These are phyloP conservation scores for Paecilomyces formosus DNA, from an alignment of 2,329 filamentous ascomycete species.

Conservation along the genomic window DNA sequence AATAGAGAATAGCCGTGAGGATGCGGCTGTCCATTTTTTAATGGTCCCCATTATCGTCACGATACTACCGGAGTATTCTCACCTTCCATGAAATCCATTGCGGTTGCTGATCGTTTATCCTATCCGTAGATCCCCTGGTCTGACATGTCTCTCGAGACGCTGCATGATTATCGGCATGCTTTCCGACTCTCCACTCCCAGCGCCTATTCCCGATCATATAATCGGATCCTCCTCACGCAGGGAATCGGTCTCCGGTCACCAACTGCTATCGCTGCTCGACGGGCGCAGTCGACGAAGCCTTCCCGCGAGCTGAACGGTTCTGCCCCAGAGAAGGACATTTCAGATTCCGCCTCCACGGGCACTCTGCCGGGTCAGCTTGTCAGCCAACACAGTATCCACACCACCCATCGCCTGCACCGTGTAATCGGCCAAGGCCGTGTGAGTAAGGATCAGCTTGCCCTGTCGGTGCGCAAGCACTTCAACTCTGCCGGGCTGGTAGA, in stretches of 20 bases:
- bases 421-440: slow-evolving; percentile 32
- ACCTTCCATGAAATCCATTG: background rate
- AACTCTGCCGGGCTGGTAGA: slow-evolving; percentile 40
- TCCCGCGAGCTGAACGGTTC: background rate
- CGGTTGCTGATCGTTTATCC: slow-evolving; percentile 4
- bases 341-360: background rate
- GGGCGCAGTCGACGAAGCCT: slow-evolving; percentile 12
- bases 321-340: background rate
- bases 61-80: background rate
- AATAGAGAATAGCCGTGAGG: background rate
- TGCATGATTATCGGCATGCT: slow-evolving; percentile 42
- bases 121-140: slow-evolving; percentile 34
- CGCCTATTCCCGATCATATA: slow-evolving; percentile 38
- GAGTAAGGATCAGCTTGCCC: slow-evolving; percentile 34
- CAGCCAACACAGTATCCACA: slow-evolving; percentile 4
- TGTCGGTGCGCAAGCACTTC: slow-evolving; percentile 40
- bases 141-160: slow-evolving; percentile 35
- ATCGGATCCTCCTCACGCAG: slow-evolving; percentile 39
- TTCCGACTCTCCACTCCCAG: slow-evolving; percentile 39
- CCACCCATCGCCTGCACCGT: slow-evolving; percentile 12
- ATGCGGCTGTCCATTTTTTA: background rate
- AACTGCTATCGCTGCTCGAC: slow-evolving; percentile 34
- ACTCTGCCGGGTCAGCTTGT: background rate
- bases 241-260: slow-evolving; percentile 39
- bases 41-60: slow-evolving; percentile 5